A percentile compares a stretch with the other conserved stretches of the same genome.
phyloP scores from a whole-genome alignment of 1,284 basidiomycete species.

The Cryptococcus deneoformans region DNA sequence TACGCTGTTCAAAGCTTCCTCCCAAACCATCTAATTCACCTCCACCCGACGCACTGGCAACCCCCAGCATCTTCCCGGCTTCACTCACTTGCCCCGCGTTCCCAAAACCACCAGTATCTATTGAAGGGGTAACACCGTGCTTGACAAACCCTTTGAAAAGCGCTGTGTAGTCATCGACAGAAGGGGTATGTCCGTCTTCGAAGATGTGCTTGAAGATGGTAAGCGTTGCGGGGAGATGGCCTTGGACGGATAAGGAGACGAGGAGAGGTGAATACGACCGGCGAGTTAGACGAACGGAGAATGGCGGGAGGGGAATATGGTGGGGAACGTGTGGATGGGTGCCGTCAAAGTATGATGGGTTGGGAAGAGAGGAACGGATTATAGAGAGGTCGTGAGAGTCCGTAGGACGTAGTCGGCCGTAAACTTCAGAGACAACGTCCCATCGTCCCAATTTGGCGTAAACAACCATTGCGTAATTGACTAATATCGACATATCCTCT shows the following conservation, averaged over 20 bases:
- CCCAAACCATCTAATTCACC: background rate
- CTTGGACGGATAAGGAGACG: slow-evolving; percentile 65
- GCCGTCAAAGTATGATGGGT: background rate
- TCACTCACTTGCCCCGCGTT: slow-evolving; percentile 2
- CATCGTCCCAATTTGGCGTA: slow-evolving; percentile 58
- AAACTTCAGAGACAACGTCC: slow-evolving; percentile 61
- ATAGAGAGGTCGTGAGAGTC: background rate
- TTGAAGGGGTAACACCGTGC: slow-evolving; percentile 24
- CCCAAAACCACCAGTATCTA: background rate
- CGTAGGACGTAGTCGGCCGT: slow-evolving; percentile 45
- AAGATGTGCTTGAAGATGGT: slow-evolving; percentile 69
- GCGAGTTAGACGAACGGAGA: slow-evolving; percentile 57
- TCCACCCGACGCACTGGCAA: background rate
- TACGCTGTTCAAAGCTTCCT: slow-evolving; percentile 7
- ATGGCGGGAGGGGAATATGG: background rate
- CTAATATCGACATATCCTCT: slow-evolving; percentile 2
- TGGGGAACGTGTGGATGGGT: background rate
- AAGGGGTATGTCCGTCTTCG: slow-evolving; percentile 35
- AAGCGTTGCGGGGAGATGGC: slow-evolving; percentile 61
- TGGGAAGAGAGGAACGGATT: background rate
- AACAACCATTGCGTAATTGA: slow-evolving; percentile 61
- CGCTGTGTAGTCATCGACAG: slow-evolving; percentile 57
- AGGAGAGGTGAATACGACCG: slow-evolving; percentile 68
- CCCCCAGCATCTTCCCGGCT: slow-evolving; percentile 5
- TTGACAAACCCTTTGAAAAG: slow-evolving; percentile 73